Base-by-base conservation (phyloP, 2,329 filamentous ascomycete species). In the Neodidymelliopsis sp. region DNA sequence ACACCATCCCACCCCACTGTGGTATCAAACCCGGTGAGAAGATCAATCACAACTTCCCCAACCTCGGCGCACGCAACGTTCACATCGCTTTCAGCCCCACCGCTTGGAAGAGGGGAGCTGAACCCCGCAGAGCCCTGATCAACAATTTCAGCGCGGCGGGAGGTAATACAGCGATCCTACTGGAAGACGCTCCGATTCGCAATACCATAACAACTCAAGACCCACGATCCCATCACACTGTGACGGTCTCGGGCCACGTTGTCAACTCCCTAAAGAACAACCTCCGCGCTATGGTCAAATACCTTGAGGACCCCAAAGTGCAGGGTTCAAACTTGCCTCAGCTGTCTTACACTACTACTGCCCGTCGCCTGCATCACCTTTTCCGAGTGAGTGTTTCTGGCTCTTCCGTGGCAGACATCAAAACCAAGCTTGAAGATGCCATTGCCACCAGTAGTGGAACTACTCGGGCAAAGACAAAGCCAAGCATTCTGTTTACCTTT, bases 1-100 rank as follows among this genome's bases (percentile, higher is more conserved):
- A 56, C 11, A 46, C 22, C 1, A 70, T 75, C 24, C 85, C 85
- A 0, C 85, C 84, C 0, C 86, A 90, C 52, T 77, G 83, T 16
- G 86, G 86, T 10, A 88, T 90, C 74, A 88, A 88, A 71, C 77
- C 73, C 2, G n/a, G n/a, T n/a, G n/a, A n/a, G n/a, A 75, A 78
- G 53, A 83, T 87, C 56, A 87, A 87, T 69, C 78, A 78, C 57
- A 79, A 74, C 1, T 84, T 85, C 59, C 83, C 84, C 18, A 82
- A 86, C 53, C 69, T 87, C 0, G 74, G 75, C 0, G 74, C 79
- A 12, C 77, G 84, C 24, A 83, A 84, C 28, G 77, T 29, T 7
- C n/a, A 29, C 12, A 29, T 29, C 12, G 8, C 27, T 7, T 29
- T 87, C 43, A 2, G 23, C 28, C 2, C 19, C 30, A 65, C 25